Evolutionary conservation across 2,329 filamentous ascomycete species (phyloP).

Genomic region (Drechslerella coelobrocha): DNA sequence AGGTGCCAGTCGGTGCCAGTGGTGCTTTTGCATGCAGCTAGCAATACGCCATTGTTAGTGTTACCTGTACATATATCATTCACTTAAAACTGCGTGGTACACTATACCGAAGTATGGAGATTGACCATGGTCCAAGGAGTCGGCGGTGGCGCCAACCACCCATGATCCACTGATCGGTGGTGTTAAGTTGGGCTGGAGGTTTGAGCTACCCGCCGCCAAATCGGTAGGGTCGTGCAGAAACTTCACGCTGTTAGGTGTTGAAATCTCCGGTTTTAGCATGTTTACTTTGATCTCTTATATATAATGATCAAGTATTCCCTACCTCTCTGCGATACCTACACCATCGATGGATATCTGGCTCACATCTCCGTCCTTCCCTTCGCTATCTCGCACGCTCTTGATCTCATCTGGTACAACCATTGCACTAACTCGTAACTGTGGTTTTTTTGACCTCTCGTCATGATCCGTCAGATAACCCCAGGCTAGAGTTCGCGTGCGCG

Average conservation of each 20-base stretch:
- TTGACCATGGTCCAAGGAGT: neutral
- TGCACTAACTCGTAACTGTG: constrained; percentile 6
- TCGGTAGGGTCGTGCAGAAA: constrained; percentile 31
- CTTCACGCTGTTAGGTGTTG: constrained; percentile 5
- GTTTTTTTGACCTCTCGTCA: constrained; percentile 1
- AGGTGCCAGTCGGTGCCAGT: constrained; percentile 13
- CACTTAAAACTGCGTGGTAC: neutral
- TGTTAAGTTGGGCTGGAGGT: constrained; percentile 28
- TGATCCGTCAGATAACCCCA: constrained; percentile 27
- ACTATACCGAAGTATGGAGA: constrained; percentile 25
- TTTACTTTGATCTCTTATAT: neutral
- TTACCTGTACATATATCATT: neutral
- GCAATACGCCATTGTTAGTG: neutral
- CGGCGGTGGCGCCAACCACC: constrained; percentile 12
- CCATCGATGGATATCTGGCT: constrained; percentile 12
- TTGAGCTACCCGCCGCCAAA: constrained; percentile 5
- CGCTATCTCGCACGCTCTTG: neutral
- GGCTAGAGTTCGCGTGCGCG: constrained; percentile 15
- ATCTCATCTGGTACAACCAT: constrained; percentile 26
- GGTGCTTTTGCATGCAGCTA: constrained; percentile 25
- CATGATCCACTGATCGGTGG: constrained; percentile 19
- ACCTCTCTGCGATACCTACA: constrained; percentile 27
- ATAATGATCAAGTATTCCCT: neutral
- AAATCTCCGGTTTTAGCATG: neutral
- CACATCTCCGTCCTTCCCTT: constrained; percentile 9